A percentile compares a stretch with the other conserved stretches of the same genome.
phyloP scores from a whole-genome alignment of 495 filamentous ascomycete genomes.

The Tuber aestivum region DNA sequence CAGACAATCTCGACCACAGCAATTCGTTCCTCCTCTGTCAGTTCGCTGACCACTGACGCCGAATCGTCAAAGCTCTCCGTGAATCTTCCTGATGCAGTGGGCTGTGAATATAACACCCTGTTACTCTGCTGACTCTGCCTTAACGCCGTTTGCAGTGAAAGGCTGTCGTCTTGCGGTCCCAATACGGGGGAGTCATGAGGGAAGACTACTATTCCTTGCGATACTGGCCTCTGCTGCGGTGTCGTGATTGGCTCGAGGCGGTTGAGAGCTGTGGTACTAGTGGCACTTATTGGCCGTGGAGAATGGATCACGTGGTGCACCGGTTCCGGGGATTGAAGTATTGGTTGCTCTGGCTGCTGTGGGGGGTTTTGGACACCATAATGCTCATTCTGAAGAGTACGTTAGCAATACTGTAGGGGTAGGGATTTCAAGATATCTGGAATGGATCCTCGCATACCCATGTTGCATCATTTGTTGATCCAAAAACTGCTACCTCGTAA shows the following conservation, averaged over 20 bases:
- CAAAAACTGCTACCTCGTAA: not conserved
- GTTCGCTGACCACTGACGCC: not conserved
- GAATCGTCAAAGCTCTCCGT: slow-evolving; percentile 2
- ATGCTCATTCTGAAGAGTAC: not conserved
- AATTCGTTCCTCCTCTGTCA: not conserved
- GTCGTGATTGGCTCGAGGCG: not conserved
- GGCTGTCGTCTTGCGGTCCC: not conserved
- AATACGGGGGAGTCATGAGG: not conserved
- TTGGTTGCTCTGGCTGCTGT: not conserved
- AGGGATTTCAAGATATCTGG: not conserved
- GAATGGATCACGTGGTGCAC: not conserved
- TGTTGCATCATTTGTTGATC: not conserved
- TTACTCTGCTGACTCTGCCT: not conserved
- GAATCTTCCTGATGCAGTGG: not conserved
- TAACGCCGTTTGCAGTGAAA: not conserved
- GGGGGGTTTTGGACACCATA: not conserved
- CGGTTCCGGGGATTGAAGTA: not conserved
- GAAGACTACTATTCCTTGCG: not conserved
- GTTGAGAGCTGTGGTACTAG: not conserved
- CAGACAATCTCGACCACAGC: not conserved
- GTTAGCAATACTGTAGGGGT: not conserved
- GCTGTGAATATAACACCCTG: not conserved
- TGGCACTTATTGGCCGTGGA: not conserved
- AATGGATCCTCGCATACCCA: not conserved
- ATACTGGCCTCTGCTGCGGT: slow-evolving; percentile 3